Base-by-base conservation (phyloP, 164 flowering plant species). In the Tinospora cordifolia region DNA sequence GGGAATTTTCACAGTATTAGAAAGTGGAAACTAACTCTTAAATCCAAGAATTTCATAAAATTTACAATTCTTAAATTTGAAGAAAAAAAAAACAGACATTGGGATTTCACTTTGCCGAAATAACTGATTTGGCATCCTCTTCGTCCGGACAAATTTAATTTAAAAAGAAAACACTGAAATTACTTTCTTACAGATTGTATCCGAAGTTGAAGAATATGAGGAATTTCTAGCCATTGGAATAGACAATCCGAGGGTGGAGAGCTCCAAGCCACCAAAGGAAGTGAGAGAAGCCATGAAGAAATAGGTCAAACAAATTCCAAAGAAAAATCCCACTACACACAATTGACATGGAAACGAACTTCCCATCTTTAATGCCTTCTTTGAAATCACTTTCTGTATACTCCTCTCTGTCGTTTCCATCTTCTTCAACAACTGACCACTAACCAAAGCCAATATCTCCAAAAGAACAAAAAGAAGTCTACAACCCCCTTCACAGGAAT, bases 301-400 rank as follows among this genome's bases (percentile, higher is more conserved):
- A 78, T 87, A 84, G 24, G 97, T 83, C 39, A 94, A 76, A 74
- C 97, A 92, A 30, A 87, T 87, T 40, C 97, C 99, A 83, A 83
- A 84, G 5, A 94, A 82, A 70, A 94, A 92, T 64, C 97, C 96
- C 76, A 85, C 78, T 30, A 87, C 97, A 80, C 95, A 90, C 40
- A 90, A 80, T 79, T 89, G 88, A 68, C 99, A 94, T 30, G 97
- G 82, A 79, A 86, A 89, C 71, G 93, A 92, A 71, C 71, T 87
- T 5, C 97, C 87, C 87, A 91, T 85, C 78, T 89, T 87, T 75
- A 91, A 47, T 62, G 92, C 97, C 75, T 68, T 94, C 78, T 85
- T 90, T 21, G 99, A 92, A 27, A 94, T 84, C 24, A 81, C 83
- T 79, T 90, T 88, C 81, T 94, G 96, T 1, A 94, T 65, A 51